These are phyloP conservation scores for Pterulicium gracile DNA, from an alignment of 1,284 basidiomycete species.

Conservation along the genomic window DNA sequence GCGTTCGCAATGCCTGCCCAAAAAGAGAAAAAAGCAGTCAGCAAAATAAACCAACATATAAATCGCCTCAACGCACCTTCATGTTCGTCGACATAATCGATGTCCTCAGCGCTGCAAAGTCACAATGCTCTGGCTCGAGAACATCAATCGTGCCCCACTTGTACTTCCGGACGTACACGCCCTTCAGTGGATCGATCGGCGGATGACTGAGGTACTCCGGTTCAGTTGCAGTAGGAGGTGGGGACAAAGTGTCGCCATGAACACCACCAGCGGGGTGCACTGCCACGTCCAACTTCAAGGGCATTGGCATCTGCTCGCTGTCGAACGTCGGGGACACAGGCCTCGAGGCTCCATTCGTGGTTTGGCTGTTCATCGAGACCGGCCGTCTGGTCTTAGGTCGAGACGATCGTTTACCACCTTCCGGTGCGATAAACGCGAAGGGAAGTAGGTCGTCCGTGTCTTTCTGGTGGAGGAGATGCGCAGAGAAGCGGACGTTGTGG, in stretches of 20 bases:
- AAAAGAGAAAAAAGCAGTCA: constrained; percentile 8
- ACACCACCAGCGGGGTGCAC: not conserved
- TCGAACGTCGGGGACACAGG: constrained; percentile 21
- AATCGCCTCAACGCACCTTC: constrained; percentile 52
- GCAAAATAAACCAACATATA: constrained; percentile 6
- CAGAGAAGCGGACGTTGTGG: constrained; percentile 67
- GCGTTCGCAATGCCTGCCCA: constrained; percentile 62
- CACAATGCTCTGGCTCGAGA: constrained; percentile 71
- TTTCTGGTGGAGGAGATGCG: constrained; percentile 45
- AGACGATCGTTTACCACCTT: constrained; percentile 30
- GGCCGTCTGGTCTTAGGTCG: constrained; percentile 18
- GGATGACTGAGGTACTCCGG: constrained; percentile 33
- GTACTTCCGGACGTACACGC: constrained; percentile 64
- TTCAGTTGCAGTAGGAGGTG: constrained; percentile 21
- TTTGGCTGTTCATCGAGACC: constrained; percentile 12
- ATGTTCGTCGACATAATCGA: constrained; percentile 71
- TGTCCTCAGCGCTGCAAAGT: constrained; percentile 72
- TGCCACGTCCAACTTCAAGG: constrained; percentile 13
- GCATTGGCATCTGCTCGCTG: constrained; percentile 33
- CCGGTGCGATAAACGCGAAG: constrained; percentile 70
- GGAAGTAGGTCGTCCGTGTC: constrained; percentile 50
- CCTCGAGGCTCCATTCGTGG: not conserved
- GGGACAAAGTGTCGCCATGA: not conserved
- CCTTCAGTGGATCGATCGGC: constrained; percentile 22
- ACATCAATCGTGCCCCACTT: constrained; percentile 80